Conservation (phyloP, 805 yeast species). For the Lipomyces yamadae region DNA sequence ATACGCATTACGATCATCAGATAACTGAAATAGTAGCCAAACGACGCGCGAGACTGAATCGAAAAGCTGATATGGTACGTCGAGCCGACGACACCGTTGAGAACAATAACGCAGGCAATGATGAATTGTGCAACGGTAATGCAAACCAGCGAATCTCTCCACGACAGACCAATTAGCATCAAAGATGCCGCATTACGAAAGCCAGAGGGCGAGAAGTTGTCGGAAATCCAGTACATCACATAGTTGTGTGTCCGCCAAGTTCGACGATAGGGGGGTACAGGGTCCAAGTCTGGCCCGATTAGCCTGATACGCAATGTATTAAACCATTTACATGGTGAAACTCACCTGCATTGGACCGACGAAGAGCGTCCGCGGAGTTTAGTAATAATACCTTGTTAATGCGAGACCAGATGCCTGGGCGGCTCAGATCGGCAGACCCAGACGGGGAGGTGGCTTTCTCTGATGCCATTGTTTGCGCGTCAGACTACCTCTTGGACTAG, state of each 20-base stretch:
- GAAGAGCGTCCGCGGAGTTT: neutral
- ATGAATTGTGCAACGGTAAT: conserved; percentile 45
- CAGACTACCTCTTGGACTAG: neutral
- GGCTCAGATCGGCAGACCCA: neutral
- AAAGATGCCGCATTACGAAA: conserved; percentile 37
- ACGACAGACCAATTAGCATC: conserved; percentile 35
- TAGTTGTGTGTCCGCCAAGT: conserved; percentile 47
- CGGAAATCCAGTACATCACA: conserved; percentile 35
- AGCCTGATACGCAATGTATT: too few species aligned
- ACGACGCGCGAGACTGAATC: conserved; percentile 76
- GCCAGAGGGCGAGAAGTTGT: conserved; percentile 29
- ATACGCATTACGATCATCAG: conserved; percentile 71
- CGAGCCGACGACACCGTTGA: conserved; percentile 79
- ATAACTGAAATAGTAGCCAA: conserved; percentile 95
- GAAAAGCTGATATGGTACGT: conserved; percentile 85
- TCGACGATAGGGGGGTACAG: conserved; percentile 44
- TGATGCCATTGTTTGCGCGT: neutral
- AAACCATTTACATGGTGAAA: neutral
- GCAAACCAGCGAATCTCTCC: conserved; percentile 28
- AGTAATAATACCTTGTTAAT: conserved; percentile 1
- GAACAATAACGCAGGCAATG: conserved; percentile 68
- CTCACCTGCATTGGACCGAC: conserved; percentile 1
- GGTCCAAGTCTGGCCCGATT: conserved; percentile 27
- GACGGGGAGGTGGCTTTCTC: neutral
- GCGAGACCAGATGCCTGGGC: conserved; percentile 1